Evolutionary conservation across 1,139 yeast genomes (phyloP).

Genomic region (Saccharomyces hybrid): DNA sequence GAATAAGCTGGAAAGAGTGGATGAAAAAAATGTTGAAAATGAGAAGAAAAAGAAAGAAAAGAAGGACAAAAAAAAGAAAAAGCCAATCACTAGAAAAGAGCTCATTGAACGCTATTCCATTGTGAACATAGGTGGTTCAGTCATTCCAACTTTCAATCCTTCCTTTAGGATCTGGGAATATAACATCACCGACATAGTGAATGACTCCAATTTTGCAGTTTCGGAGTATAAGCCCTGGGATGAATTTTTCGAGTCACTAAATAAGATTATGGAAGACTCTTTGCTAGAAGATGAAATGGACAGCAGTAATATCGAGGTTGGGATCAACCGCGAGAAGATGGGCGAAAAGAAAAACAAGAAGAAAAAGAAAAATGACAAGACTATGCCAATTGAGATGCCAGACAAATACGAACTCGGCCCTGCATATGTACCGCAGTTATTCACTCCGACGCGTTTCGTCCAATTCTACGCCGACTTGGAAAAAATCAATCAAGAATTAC

Average conservation of each 20-base stretch:
- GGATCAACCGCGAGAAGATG: slow-evolving; percentile 8
- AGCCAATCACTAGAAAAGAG: slow-evolving; percentile 33
- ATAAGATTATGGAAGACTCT: slow-evolving; percentile 24
- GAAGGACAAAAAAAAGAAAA: slow-evolving; percentile 36
- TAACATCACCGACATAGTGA: slow-evolving; percentile 49
- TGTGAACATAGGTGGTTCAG: slow-evolving; percentile 63
- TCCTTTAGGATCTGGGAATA: slow-evolving; percentile 82
- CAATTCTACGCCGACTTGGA: slow-evolving; percentile 65
- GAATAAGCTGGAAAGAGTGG: slow-evolving; percentile 9
- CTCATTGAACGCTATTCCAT: slow-evolving; percentile 55
- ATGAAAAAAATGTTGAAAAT: neutral
- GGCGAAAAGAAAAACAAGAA: slow-evolving; percentile 22
- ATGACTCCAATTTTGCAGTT: slow-evolving; percentile 8
- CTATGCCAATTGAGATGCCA: slow-evolving; percentile 64
- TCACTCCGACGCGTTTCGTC: slow-evolving; percentile 62
- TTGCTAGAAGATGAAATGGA: slow-evolving; percentile 19
- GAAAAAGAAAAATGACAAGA: slow-evolving; percentile 43
- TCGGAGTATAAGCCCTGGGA: slow-evolving; percentile 42
- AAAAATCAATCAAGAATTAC: slow-evolving; percentile 39
- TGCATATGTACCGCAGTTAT: slow-evolving; percentile 60
- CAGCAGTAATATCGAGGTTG: slow-evolving; percentile 7
- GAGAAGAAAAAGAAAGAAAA: slow-evolving; percentile 23
- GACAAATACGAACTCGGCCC: slow-evolving; percentile 53
- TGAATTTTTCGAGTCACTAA: slow-evolving; percentile 44
- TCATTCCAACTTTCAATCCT: slow-evolving; percentile 82